Conservation (phyloP, 495 filamentous ascomycete species). For the Aspergillus affinis region DNA sequence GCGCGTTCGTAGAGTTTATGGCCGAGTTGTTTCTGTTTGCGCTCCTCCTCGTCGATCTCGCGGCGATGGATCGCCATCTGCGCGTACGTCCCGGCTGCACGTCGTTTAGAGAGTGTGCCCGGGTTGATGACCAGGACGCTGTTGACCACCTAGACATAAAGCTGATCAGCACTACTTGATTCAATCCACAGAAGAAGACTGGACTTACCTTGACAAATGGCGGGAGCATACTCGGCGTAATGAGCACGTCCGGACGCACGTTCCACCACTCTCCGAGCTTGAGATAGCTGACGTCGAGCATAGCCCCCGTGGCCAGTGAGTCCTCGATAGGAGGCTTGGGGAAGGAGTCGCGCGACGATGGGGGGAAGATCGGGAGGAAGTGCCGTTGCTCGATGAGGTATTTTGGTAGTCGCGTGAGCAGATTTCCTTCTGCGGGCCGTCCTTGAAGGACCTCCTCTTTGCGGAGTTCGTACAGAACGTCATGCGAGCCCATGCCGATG, state of each 20-base stretch:
- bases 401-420: constrained; percentile 65
- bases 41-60: constrained; percentile 57
- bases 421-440: constrained; percentile 52
- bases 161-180: background rate
- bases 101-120: constrained; percentile 78
- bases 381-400: constrained; percentile 85
- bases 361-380: constrained; percentile 86
- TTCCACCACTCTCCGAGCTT: constrained; percentile 89
- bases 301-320: constrained; percentile 63
- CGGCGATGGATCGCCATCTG: constrained; percentile 70
- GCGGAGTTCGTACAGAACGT: constrained; percentile 76
- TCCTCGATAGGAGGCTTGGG: constrained; percentile 60
- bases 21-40: constrained; percentile 54
- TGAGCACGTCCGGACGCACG: constrained; percentile 78
- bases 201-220: constrained; percentile 84
- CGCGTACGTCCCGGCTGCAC: constrained; percentile 77
- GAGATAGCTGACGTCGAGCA: constrained; percentile 79
- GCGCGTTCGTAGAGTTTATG: constrained; percentile 79
- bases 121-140: constrained; percentile 86
- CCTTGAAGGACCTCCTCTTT: constrained; percentile 69
- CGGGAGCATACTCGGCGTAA: constrained; percentile 78
- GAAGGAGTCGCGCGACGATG: constrained; percentile 62
- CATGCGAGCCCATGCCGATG: constrained; percentile 77
- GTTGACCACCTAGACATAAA: constrained; percentile 65
- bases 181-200: background rate